Percentiles rank a stretch among this genome's conserved stretches.
These are phyloP conservation scores for Zygosaccharomyces kombuchaensis DNA, from an alignment of 805 yeast species.

Conservation along the genomic window DNA sequence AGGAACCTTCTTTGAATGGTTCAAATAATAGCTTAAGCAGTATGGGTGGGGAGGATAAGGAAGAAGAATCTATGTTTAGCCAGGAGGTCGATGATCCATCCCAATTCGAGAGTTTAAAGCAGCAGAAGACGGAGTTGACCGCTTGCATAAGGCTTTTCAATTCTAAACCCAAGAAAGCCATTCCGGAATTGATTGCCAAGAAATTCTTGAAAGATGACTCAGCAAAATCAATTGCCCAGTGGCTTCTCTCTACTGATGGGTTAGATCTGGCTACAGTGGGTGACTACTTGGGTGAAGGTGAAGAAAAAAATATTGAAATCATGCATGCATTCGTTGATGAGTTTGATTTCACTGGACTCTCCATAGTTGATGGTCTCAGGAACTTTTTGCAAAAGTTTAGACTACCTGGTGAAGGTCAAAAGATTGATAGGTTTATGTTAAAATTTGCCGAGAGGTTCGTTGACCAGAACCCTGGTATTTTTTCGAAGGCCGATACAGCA, in stretches of 20 bases:
- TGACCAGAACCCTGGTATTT: slow-evolving; percentile 81
- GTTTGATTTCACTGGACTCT: slow-evolving; percentile 65
- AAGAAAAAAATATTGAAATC: slow-evolving; percentile 65
- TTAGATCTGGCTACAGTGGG: slow-evolving; percentile 83
- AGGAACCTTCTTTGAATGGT: slow-evolving; percentile 10
- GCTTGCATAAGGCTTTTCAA: slow-evolving; percentile 80
- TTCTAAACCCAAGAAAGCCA: slow-evolving; percentile 78
- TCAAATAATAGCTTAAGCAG: slow-evolving; percentile 10
- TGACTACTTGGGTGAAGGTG: slow-evolving; percentile 88
- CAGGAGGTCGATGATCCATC: slow-evolving; percentile 63
- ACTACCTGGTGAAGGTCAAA: slow-evolving; percentile 97
- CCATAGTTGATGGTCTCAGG: slow-evolving; percentile 84
- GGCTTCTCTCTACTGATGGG: slow-evolving; percentile 68
- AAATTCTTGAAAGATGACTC: slow-evolving; percentile 59
- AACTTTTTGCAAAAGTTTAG: slow-evolving; percentile 81
- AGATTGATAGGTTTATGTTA: slow-evolving; percentile 93
- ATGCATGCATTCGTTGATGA: slow-evolving; percentile 93
- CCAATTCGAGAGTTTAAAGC: slow-evolving; percentile 81
- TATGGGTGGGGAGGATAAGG: slow-evolving; percentile 21
- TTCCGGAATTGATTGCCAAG: slow-evolving; percentile 54
- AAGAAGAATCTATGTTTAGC: slow-evolving; percentile 13
- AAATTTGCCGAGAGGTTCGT: slow-evolving; percentile 92
- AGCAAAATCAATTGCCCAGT: slow-evolving; percentile 68
- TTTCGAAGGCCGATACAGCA: slow-evolving; percentile 90
- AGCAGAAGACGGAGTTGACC: slow-evolving; percentile 71